phyloP scores from a whole-genome alignment of 2,329 filamentous ascomycete genomes.

The Ophiostoma ips region DNA sequence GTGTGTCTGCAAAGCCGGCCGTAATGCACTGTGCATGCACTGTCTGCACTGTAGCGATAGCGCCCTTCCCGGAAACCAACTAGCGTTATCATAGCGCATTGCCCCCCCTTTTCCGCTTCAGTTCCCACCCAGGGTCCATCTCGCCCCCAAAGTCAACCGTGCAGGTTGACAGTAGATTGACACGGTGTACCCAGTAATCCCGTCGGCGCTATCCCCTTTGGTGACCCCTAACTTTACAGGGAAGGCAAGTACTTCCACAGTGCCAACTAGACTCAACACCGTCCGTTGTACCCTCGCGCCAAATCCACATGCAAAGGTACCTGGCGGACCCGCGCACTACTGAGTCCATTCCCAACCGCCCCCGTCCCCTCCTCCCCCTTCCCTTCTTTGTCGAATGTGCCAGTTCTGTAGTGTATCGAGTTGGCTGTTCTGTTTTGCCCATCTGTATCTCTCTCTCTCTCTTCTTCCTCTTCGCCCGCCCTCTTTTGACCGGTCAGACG shows the following conservation, averaged over 20 bases:
- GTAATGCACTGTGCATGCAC: background rate
- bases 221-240: too few relatives aligned
- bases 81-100: background rate
- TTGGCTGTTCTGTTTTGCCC: background rate
- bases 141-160: background rate
- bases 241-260: background rate
- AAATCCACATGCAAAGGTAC: background rate
- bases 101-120: background rate
- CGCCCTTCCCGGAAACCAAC: background rate
- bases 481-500: too few relatives aligned
- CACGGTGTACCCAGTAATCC: background rate
- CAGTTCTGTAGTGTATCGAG: background rate
- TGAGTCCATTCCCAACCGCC: background rate
- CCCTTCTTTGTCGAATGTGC: background rate
- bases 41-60: background rate
- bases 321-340: background rate
- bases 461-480: background rate
- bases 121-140: background rate
- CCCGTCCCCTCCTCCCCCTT: background rate
- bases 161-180: background rate
- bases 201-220: background rate
- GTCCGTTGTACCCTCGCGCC: background rate
- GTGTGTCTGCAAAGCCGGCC: background rate
- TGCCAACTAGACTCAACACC: background rate
- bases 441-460: too few relatives aligned